phyloP scores from a whole-genome alignment of 768 basidiomycete genomes.

The Mycena chlorophos region DNA sequence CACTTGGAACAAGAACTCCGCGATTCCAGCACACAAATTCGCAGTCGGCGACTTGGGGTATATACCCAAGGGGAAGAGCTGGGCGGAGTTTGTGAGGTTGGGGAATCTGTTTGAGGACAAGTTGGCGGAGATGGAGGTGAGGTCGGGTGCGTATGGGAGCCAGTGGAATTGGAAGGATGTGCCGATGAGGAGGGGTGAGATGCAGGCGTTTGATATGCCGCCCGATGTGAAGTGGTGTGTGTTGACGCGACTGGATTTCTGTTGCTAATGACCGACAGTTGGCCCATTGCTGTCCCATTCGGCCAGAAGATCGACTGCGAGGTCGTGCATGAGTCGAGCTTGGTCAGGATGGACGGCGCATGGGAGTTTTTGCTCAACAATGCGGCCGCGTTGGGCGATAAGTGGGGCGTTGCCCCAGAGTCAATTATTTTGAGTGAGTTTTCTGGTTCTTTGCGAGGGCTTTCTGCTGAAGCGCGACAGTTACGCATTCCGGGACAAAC shows the following conservation, averaged over 20 bases:
- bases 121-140: slow-evolving; percentile 23
- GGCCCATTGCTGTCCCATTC: slow-evolving; percentile 44
- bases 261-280: slow-evolving; percentile 31
- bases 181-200: slow-evolving; percentile 27
- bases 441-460: not conserved
- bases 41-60: slow-evolving; percentile 48
- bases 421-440: slow-evolving; percentile 11
- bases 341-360: slow-evolving; percentile 2
- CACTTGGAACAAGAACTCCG: slow-evolving; percentile 39
- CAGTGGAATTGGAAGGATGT: slow-evolving; percentile 42
- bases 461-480: not conserved
- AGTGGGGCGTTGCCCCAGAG: slow-evolving; percentile 9
- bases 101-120: slow-evolving; percentile 39
- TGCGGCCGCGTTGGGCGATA: slow-evolving; percentile 1
- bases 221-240: slow-evolving; percentile 34
- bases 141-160: slow-evolving; percentile 27
- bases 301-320: slow-evolving; percentile 39
- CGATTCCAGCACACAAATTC: slow-evolving; percentile 42
- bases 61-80: slow-evolving; percentile 35
- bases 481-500: slow-evolving; percentile 8
- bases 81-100: slow-evolving; percentile 39
- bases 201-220: slow-evolving; percentile 39
- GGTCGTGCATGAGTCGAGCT: slow-evolving; percentile 30
- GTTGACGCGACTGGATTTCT: not conserved
- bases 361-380: slow-evolving; percentile 15